Percentiles rank a stretch among this genome's conserved stretches.
Conservation (phyloP, 352 stramenopile species). For the Globisporangium mamillatum region DNA sequence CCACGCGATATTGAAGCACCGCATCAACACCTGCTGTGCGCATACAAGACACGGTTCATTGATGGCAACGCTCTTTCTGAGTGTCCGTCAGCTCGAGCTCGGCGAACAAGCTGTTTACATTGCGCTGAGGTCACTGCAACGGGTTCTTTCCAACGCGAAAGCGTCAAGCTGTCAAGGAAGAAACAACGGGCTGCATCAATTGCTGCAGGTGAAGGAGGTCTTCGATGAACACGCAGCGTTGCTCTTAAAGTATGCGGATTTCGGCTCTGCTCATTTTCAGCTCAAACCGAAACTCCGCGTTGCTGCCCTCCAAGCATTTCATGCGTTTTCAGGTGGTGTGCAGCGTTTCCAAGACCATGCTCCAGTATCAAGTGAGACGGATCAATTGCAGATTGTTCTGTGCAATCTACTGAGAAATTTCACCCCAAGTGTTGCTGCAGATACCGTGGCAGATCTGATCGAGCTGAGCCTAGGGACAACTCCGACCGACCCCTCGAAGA, state of each 20-base stretch:
- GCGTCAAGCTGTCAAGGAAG: not conserved
- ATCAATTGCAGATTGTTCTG: not conserved
- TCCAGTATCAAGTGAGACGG: not conserved
- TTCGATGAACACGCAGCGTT: not conserved
- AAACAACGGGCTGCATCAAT: not conserved
- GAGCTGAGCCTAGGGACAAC: not conserved
- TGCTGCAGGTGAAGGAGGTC: not conserved
- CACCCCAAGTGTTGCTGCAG: not conserved
- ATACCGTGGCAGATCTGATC: not conserved
- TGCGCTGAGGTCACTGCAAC: not conserved
- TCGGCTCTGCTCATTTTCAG: not conserved
- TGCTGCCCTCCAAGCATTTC: not conserved
- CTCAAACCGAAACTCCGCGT: not conserved
- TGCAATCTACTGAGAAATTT: not conserved
- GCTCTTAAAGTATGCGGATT: not conserved
- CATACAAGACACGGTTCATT: not conserved
- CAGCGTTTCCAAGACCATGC: not conserved
- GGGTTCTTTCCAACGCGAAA: not conserved
- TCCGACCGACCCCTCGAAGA: not conserved
- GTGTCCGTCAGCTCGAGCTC: not conserved
- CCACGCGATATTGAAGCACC: not conserved
- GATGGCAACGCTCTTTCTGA: not conserved
- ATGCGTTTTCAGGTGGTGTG: not conserved
- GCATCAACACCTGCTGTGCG: not conserved
- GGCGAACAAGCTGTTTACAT: not conserved